Base-by-base conservation (phyloP, 176 grass and related monocot genomes). In the Chloris gayana region DNA sequence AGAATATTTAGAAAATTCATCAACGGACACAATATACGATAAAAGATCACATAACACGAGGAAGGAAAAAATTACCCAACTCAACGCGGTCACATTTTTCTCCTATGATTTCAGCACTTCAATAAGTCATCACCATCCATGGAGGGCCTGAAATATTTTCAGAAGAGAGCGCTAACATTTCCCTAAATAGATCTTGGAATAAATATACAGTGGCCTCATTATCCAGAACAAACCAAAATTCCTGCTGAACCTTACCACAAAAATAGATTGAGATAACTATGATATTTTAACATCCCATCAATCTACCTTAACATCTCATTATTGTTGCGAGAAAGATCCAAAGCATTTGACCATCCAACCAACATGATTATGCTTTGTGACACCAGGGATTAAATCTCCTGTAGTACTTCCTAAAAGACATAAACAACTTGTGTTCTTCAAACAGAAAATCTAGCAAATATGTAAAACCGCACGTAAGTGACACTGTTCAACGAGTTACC, bases 141-240 rank as follows among this genome's bases (percentile, higher is more conserved):
- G n/a, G n/a, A n/a, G n/a, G n/a, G n/a, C 91, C 49, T 21, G 14
- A 21, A 21, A 5, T 5, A 54, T 80, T 4, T 18, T 19, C 94
- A 91, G 38, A 97, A 94, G 46, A 97, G 94, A 29, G 94, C n/a
- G n/a, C 89, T 97, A 29, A 97, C 89, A 33, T 87, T 97, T 26
- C 94, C 89, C 26, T 89, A 94, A 62, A 97, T 97, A 92, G 84
- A 88, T 84, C 87, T 72, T 90, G 89, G 83, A 94, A 97, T n/a
- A 94, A 97, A 76, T 94, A 87, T 88, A n/a, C n/a, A 9, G 89
- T 74, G 8, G 74, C 89, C 75, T 97, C 91, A 27, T 94, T 85
- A 5, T 90, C 91, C 67, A 94, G 83, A 89, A 94, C 91, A 25
- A 92, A 71, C 67, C 82, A 75, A 56, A 97, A 97, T 79, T 94